Percentiles rank a stretch among this genome's conserved stretches.
Evolutionary conservation across 1,284 basidiomycete genomes (phyloP).

Genomic region (Dichomitus squalens): DNA sequence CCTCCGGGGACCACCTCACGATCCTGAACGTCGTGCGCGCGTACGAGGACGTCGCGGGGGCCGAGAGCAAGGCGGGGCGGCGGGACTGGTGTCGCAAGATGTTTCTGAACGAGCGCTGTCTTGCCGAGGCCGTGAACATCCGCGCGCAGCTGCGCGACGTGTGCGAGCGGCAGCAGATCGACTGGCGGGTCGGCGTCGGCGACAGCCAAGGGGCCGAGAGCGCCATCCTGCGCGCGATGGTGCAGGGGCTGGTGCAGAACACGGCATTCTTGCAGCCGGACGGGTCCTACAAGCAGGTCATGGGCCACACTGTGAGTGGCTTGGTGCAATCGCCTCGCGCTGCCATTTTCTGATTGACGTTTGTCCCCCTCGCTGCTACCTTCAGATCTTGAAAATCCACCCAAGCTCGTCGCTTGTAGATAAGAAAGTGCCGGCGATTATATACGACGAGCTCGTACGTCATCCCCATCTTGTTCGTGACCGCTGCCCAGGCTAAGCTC

Average conservation of each 20-base stretch:
- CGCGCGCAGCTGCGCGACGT: conserved; percentile 77
- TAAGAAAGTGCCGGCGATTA: conserved; percentile 81
- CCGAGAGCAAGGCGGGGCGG: conserved; percentile 50
- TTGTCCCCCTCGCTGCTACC: conserved; percentile 3
- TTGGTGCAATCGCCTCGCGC: not conserved
- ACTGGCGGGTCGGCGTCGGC: conserved; percentile 58
- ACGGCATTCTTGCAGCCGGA: conserved; percentile 84
- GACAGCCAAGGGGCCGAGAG: conserved; percentile 43
- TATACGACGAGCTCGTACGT: conserved; percentile 90
- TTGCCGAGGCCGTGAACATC: conserved; percentile 85
- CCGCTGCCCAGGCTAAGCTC: conserved; percentile 6
- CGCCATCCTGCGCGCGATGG: conserved; percentile 65
- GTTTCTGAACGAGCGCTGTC: conserved; percentile 83
- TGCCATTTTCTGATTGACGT: no score
- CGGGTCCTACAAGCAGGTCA: conserved; percentile 81
- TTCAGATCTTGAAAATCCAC: conserved; percentile 83
- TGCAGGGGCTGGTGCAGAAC: conserved; percentile 80
- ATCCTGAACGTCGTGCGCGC: conserved; percentile 84
- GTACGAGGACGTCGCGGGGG: conserved; percentile 63
- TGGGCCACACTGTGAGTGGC: conserved; percentile 71
- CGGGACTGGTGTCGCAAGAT: conserved; percentile 84
- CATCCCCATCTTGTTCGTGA: not conserved
- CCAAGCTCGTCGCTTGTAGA: conserved; percentile 81
- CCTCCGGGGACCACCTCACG: conserved; percentile 90
- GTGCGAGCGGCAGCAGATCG: conserved; percentile 63